These are phyloP conservation scores for Dioscorea cayenensis DNA, from an alignment of 116 monocot genomes.

Conservation along the genomic window DNA sequence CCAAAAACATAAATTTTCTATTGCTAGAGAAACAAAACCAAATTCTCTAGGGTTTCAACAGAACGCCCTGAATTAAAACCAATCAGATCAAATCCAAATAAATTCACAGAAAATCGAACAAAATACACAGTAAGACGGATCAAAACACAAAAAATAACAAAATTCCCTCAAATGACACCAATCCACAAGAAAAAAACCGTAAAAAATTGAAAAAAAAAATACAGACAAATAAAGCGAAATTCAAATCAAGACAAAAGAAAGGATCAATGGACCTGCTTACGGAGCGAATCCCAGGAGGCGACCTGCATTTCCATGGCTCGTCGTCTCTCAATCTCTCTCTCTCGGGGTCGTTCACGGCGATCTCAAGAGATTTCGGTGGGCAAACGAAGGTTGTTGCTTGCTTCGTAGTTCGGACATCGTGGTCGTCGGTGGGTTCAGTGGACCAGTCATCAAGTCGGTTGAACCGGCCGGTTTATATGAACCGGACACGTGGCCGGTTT, in stretches of 20 bases:
- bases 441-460: no score
- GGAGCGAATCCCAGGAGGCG: constrained; percentile 44
- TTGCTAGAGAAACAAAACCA: no score
- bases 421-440: no score
- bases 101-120: no score
- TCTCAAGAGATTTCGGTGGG: background rate
- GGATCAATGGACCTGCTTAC: constrained; percentile 29
- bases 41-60: no score
- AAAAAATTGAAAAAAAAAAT: background rate
- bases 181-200: background rate
- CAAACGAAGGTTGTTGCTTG: background rate
- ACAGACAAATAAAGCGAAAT: background rate
- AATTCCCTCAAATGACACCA: background rate
- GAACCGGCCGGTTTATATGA: no score
- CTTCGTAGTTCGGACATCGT: background rate
- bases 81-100: no score
- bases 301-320: constrained; percentile 29
- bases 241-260: background rate
- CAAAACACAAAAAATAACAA: background rate
- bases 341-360: background rate
- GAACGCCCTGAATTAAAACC: no score
- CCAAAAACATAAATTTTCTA: no score
- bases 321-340: background rate
- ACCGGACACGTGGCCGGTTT: no score
- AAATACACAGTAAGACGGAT: no score